Percentiles rank a stretch among this genome's conserved stretches.
phyloP scores from a whole-genome alignment of 2,329 filamentous ascomycete species.

The Chalara sp. region DNA sequence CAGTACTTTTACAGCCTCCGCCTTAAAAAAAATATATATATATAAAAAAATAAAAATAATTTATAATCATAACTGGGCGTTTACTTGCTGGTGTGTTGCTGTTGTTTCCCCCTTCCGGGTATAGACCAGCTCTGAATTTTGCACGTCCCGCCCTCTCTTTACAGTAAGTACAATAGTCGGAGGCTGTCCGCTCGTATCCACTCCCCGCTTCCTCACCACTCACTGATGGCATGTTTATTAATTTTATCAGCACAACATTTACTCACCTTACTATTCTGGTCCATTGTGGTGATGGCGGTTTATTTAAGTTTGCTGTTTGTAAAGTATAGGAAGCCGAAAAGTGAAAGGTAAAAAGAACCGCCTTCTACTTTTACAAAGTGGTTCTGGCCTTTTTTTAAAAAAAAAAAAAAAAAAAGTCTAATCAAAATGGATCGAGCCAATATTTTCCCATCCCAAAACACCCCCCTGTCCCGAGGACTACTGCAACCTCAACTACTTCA shows the following conservation, averaged over 20 bases:
- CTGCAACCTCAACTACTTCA: neutral
- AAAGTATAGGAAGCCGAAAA: too few relatives aligned
- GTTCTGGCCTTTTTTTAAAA: too few relatives aligned
- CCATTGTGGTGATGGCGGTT: too few relatives aligned
- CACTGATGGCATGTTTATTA: too few relatives aligned
- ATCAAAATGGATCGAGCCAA: neutral
- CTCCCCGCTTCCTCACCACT: neutral
- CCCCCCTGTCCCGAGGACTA: constrained; percentile 13
- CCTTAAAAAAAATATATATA: too few relatives aligned
- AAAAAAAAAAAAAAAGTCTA: too few relatives aligned
- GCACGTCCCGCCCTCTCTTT: neutral
- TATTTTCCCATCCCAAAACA: constrained; percentile 15
- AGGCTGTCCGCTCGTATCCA: neutral
- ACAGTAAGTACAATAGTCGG: neutral
- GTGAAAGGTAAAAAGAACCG: too few relatives aligned
- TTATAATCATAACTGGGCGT: neutral
- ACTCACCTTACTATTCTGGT: too few relatives aligned
- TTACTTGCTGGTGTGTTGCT: neutral
- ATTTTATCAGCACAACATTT: too few relatives aligned
- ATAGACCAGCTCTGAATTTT: neutral
- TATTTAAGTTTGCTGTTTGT: too few relatives aligned
- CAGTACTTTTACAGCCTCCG: neutral
- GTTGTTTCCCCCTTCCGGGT: neutral
- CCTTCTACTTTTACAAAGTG: too few relatives aligned
- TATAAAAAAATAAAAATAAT: too few relatives aligned